Percentiles rank a stretch among this genome's conserved stretches.
Evolutionary conservation across 768 basidiomycete species (phyloP).

Genomic region (Tylopilus balloui): DNA sequence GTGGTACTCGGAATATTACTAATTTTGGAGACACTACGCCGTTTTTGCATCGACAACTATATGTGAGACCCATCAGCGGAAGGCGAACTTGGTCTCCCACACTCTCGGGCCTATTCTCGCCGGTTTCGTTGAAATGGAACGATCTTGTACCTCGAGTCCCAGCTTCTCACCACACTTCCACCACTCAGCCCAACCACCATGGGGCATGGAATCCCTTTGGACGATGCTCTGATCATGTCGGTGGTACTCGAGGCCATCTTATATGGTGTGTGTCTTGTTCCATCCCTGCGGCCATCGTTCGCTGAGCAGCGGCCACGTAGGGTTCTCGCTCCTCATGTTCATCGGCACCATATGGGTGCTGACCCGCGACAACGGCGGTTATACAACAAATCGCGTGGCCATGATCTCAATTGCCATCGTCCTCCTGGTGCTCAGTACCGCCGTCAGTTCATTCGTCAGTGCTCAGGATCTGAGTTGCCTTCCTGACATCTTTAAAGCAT

Average conservation of each 20-base stretch:
- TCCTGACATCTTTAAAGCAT: not conserved
- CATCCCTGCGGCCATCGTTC: not conserved
- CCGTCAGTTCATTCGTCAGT: not conserved
- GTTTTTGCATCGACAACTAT: too few relatives aligned
- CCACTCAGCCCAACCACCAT: not conserved
- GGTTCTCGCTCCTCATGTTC: not conserved
- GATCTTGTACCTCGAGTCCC: too few relatives aligned
- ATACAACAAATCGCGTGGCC: not conserved
- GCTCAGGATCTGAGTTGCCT: not conserved
- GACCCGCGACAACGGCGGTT: not conserved
- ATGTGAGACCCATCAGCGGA: too few relatives aligned
- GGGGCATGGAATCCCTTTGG: slow-evolving; percentile 1
- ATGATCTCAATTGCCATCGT: not conserved
- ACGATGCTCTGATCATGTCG: not conserved
- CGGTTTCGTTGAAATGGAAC: too few relatives aligned
- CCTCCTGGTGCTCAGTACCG: not conserved
- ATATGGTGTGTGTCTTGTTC: not conserved
- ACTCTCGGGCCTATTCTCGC: too few relatives aligned
- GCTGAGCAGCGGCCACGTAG: not conserved
- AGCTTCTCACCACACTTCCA: too few relatives aligned
- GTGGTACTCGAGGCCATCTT: not conserved
- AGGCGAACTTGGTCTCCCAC: too few relatives aligned
- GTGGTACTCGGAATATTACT: too few relatives aligned
- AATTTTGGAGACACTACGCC: too few relatives aligned
- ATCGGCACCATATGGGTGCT: not conserved